These are phyloP conservation scores for Phaeosphaeria sp. DNA, from an alignment of 2,329 filamentous ascomycete species.

Conservation along the genomic window DNA sequence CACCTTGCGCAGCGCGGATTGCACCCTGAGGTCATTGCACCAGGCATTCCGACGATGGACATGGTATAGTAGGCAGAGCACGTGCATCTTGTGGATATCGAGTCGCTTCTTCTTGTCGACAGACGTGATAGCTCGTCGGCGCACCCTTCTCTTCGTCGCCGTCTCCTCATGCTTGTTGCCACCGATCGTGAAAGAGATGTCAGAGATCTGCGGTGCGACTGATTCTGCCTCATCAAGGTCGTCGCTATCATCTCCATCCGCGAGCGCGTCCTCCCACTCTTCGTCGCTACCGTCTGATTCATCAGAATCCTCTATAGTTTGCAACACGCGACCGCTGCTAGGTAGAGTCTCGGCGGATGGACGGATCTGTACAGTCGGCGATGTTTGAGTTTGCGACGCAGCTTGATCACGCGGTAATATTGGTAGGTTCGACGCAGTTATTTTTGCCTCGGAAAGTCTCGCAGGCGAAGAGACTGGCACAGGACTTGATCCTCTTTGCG, in stretches of 20 bases:
- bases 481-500: constrained; percentile 11
- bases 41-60: constrained; percentile 80
- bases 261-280: constrained; percentile 65
- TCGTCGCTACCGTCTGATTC: constrained; percentile 66
- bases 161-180: constrained; percentile 35
- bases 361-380: not conserved
- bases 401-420: constrained; percentile 13
- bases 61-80: constrained; percentile 83
- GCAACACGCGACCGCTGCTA: constrained; percentile 40
- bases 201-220: constrained; percentile 42
- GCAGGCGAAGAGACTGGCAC: not conserved
- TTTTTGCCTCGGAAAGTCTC: not conserved
- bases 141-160: constrained; percentile 42
- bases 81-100: constrained; percentile 83
- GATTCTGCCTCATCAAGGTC: constrained; percentile 29
- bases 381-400: not conserved
- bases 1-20: constrained; percentile 61
- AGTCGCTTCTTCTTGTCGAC: constrained; percentile 68
- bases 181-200: constrained; percentile 52
- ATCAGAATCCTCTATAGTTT: constrained; percentile 53
- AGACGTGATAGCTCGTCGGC: constrained; percentile 61
- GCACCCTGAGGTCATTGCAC: constrained; percentile 80
- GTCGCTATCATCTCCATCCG: constrained; percentile 32
- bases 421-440: constrained; percentile 6
- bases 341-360: constrained; percentile 4